Evolutionary conservation across 139 green algal species (phyloP), one percentile per base, ranked within the genome.

Genomic region (Picochlorum sp.): DNA sequence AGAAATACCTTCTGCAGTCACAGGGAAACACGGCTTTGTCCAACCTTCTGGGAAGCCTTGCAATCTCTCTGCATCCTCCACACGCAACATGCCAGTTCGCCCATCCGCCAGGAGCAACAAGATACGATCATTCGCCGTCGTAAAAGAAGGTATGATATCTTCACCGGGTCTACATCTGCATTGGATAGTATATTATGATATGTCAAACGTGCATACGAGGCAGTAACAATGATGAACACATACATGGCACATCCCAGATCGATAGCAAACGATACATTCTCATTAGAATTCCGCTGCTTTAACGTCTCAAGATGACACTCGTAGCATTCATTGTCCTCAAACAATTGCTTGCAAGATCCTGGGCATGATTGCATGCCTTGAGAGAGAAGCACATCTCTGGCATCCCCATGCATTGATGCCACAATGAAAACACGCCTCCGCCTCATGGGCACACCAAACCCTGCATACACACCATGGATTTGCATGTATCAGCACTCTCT

Each of bases 141-240:
- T 95, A 66, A 95, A 86, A 5, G 85, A 92, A 45, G 88, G 88
- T n/a, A 92, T 77, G n/a, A 90, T 60, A 60, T 94, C 88, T 20
- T 88, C 69, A 3, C 65, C 80, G 8, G 86, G 75, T 3, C 73
- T 58, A 65, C 74, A 84, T 13, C 34, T 41, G 34, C 34, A 41
- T 41, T 2, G 2, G 3, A 11, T 11, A 11, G 70, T 41, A 84
- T 90, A 69, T 11, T 14, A 58, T 26, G 9, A 72, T 8, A 15
- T n/a, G 49, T 49, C 9, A 2, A 11, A 58, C 9, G 23, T 14
- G 23, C 10, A 58, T 49, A 10, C 50, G 2, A 58, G 9, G 1
- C 8, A 41, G 8, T 8, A 41, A 41, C 8, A 41, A 41, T 13
- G 7, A 41, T 41, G 34, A 13, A 9, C 34, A 41, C 34, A 11